Evolutionary conservation across 257 asterid species (phyloP), one percentile per base, ranked within the genome.

Genomic region (Solanum tarijense): DNA sequence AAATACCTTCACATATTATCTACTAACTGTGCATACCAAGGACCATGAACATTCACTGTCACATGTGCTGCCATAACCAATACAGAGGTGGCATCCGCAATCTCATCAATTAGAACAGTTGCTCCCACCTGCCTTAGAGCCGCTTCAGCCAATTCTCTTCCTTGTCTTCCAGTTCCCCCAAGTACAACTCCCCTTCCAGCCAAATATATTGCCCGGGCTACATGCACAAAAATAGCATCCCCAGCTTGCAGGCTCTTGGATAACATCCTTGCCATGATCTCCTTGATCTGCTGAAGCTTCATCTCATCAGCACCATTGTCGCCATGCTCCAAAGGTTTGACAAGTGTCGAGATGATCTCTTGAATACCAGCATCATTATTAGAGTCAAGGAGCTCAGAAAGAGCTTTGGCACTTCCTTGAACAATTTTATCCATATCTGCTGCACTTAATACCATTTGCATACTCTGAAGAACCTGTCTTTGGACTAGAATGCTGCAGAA

Each of bases 61-160:
- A 96, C 96, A 29, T 91, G 89, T 36, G 96, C 94, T 8, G 88
- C 91, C 73, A 91, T 89, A 91, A 93, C 94, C 89, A 96, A 38
- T 74, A 87, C 90, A 0, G 96, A 81, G 7, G 95, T 96, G 55
- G 94, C 93, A 66, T 88, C 91, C 76, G 93, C 91, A 88, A 95
- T 89, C 46, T 94, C 93, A 16, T 92, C 94, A 2, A 91, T 73
- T 2, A 96, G 93, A 34, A 90, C 60, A 12, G 90, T 71, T 0
- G 96, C 98, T 39, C 99, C 99, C 21, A 95, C 98, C 89, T 93
- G 98, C 92, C 94, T 95, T 35, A 95, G 83, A 0, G 96, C 96
- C 60, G 62, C 88, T 88, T 94, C 98, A 2, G 94, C 95, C 88
- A 95, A 46, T 87, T 90, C 93, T 86, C 93, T 93, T 73, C 97